These are phyloP conservation scores for Tylopilus balloui DNA, from an alignment of 768 basidiomycete species.

Conservation along the genomic window DNA sequence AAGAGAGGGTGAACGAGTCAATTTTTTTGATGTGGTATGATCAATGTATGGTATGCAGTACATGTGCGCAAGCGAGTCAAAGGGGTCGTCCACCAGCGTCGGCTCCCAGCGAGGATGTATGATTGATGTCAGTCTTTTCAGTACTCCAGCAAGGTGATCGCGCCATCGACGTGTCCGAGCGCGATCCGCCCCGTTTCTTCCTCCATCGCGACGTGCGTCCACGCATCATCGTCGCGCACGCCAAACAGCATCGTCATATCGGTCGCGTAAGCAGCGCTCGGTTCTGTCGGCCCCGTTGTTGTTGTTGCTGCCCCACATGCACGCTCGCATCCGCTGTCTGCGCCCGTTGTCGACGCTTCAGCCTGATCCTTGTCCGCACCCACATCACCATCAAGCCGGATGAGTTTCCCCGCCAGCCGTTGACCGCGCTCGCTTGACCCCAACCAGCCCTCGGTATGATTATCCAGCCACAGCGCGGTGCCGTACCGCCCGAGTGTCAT, in stretches of 20 bases:
- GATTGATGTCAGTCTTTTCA: too few relatives aligned
- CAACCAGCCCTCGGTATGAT: conserved; percentile 49
- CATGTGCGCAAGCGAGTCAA: too few relatives aligned
- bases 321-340: too few relatives aligned
- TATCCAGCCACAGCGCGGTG: conserved; percentile 65
- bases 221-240: conserved; percentile 43
- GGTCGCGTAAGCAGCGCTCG: neutral
- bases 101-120: too few relatives aligned
- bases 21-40: too few relatives aligned
- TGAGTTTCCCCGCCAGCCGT: conserved; percentile 47
- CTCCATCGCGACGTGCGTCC: conserved; percentile 41
- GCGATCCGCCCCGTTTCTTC: conserved; percentile 37
- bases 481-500: conserved; percentile 55
- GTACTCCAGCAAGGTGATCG: conserved; percentile 51
- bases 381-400: neutral
- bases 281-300: too few relatives aligned
- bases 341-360: neutral
- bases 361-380: neutral
- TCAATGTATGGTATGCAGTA: too few relatives aligned
- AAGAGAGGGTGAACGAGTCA: neutral
- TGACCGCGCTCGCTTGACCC: conserved; percentile 49
- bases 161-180: conserved; percentile 37
- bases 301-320: neutral
- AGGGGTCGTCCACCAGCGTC: neutral
- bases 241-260: conserved; percentile 39